Base-by-base conservation (phyloP, 805 yeast genomes). In the Candida easanensis region DNA sequence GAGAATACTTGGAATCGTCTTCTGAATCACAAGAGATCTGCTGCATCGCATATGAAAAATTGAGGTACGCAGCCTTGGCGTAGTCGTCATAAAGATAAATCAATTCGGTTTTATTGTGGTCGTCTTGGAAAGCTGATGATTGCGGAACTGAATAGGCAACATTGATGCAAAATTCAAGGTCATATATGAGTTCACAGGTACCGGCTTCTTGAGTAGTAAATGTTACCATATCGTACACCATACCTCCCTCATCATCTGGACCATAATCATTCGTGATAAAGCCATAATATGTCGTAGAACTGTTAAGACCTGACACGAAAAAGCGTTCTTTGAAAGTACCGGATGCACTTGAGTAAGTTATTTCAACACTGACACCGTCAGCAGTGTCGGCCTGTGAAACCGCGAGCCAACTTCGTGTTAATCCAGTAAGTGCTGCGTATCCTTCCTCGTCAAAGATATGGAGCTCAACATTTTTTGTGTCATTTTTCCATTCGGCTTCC, bases 71-170 rank as follows among this genome's bases (percentile, higher is more conserved):
- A 0, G 62, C 58, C 15, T 58, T 52, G 0, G 96, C 89, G 49
- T 79, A 66, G 33, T 67, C 55, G 58, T 91, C 97, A 57, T 88
- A 91, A 16, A 76, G 55, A 0, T 50, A 27, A 2, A 71, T 68
- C 23, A 82, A 58, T 4, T 64, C 56, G 0, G 61, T 55, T 33
- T 60, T 58, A 27, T 54, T 45, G 16, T 63, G 64, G 27, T 58
- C 58, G 3, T 53, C 47, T 2, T 63, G 62, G 23, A 65, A 65
- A 4, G 58, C 46, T 1, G 68, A 48, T 1, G 76, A 62, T 22
- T 67, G 70, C 0, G 98, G 98, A 0, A 87, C 96, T 0, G 96
- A 75, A 64, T 90, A 91, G 1, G 96, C 93, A 19, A 91, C 95
- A 36, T 78, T 76, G 23, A 71, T 62, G 62, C 99, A 91, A 56